A percentile compares a stretch with the other conserved stretches of the same genome.
Conservation (phyloP, 176 grass and related monocot genomes). For the Oropetium thomaeum region DNA sequence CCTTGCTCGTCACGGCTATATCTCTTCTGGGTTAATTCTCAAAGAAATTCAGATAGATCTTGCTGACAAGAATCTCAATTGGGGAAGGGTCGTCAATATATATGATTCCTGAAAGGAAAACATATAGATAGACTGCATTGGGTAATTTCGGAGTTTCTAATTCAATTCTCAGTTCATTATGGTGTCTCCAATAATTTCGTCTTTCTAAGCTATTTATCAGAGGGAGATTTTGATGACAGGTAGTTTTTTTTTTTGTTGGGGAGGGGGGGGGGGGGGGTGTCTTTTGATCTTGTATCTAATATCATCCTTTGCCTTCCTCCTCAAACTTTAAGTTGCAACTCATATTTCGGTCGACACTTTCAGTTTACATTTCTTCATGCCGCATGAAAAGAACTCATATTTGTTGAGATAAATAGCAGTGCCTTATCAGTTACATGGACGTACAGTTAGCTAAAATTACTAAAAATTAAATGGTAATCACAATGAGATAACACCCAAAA, state of each 20-base stretch:
- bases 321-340: background rate
- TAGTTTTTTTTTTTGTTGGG: background rate
- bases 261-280: no score
- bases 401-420: background rate
- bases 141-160: constrained; percentile 3
- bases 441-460: background rate
- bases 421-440: background rate
- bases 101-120: background rate
- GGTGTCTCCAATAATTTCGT: background rate
- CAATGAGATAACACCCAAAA: background rate
- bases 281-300: background rate
- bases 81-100: background rate
- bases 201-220: background rate
- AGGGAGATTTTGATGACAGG: background rate
- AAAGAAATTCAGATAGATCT: constrained; percentile 2
- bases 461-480: background rate
- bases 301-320: constrained; percentile 1
- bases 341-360: background rate
- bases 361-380: constrained; percentile 1
- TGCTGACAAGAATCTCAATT: background rate
- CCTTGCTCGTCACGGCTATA: no score
- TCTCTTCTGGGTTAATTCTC: background rate
- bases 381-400: background rate
- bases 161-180: constrained; percentile 4
- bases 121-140: no score